These are phyloP conservation scores for Wickerhamomyces chambardii DNA, from an alignment of 805 yeast species.

Conservation along the genomic window DNA sequence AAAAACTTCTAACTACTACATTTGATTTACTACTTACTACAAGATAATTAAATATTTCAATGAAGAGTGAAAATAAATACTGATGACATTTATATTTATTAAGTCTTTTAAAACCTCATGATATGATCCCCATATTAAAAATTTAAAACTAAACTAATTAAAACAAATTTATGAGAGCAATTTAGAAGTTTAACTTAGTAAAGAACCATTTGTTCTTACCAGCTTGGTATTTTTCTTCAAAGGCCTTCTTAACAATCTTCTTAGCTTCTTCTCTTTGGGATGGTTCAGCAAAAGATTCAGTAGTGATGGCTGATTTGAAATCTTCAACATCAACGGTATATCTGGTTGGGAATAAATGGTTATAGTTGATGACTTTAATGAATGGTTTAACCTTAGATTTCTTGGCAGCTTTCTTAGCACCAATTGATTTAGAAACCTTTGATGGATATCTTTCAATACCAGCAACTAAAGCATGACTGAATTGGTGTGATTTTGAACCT, in stretches of 20 bases:
- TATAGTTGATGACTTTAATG: constrained; percentile 98
- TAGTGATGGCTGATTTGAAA: constrained; percentile 83
- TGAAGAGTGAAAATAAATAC: too few species aligned
- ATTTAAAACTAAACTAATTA: too few species aligned
- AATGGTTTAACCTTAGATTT: constrained; percentile 98
- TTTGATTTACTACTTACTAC: too few species aligned
- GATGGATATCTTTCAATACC: constrained; percentile 99
- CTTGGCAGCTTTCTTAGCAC: constrained; percentile 94
- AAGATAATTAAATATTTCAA: too few species aligned
- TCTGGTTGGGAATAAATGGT: constrained; percentile 99
- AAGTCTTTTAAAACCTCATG: background rate
- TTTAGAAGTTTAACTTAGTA: constrained; percentile 89
- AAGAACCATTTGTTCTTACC: constrained; percentile 99
- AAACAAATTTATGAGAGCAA: too few species aligned
- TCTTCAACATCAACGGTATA: constrained; percentile 96
- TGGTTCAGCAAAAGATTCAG: constrained; percentile 96
- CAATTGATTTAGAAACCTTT: constrained; percentile 92
- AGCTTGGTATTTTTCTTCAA: constrained; percentile 98
- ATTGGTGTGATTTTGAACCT: constrained; percentile 97
- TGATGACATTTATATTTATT: too few species aligned
- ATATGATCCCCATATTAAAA: constrained; percentile 1
- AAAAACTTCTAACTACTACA: too few species aligned
- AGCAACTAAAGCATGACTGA: constrained; percentile 99
- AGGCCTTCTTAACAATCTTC: constrained; percentile 98
- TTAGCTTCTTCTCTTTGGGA: constrained; percentile 98